Evolutionary conservation across 225 moss, liverwort and hornwort species (phyloP), one percentile per base, ranked within the genome.

Genomic region (Polytrichum formosum): DNA sequence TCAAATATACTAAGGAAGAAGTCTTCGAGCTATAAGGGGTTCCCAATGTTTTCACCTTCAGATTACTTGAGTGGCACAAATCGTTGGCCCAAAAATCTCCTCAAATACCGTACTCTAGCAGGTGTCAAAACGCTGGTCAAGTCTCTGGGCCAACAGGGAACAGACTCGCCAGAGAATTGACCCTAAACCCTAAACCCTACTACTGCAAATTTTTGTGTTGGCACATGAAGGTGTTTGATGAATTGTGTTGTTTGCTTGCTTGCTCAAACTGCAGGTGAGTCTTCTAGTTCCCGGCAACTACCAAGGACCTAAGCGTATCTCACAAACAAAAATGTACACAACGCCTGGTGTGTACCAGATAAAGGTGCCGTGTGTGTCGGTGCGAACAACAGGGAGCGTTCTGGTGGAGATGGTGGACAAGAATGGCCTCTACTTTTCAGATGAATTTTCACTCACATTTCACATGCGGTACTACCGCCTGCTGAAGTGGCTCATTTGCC

Each of bases 401-500:
- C 33, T 89, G 61, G 91, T 98, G 64, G 98, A 98, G 82, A 98
- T 98, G 98, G 74, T 83, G 21, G 98, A 98, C 79, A 92, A 83
- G 73, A 92, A 98, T 67, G 88, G 92, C 26, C 79, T 98, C 5
- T 94, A 98, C 74, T 98, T 92, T 72, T 85, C 76, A 54, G 98
- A 98, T 81, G 98, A 98, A 66, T 94, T 94, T 86, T 76, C 92
- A 18, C 83, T 98, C 46, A 91, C 92, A 20, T 98, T 98, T 73
- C 98, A 98, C 68, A 91, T 91, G 91, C 94, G 88, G 61, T 98
- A 92, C 74, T 94, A 98, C 68, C 88, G 94, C 71, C 80, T 98
- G 2, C 73, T 98, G 27, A 98, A 98, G 79, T 98, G 98, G 98
- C 85, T 98, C 68, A 82, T 94, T 75, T 80, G 88, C 25, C 74